Conservation (phyloP, 169 alveolate species). For the Plasmodium vivax region DNA sequence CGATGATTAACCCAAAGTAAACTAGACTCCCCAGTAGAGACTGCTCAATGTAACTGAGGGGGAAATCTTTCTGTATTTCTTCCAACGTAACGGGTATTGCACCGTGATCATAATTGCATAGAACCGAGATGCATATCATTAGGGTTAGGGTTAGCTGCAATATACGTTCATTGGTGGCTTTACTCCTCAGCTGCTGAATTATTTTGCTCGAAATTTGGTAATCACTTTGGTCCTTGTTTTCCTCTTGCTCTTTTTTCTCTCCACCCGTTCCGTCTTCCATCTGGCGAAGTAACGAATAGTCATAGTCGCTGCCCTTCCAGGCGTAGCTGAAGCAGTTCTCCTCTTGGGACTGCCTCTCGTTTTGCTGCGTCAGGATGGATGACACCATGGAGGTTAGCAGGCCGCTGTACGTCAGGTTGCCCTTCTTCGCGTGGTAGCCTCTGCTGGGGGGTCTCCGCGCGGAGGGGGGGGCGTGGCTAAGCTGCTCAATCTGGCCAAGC, state of each 20-base stretch:
- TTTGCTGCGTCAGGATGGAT: constrained; percentile 61
- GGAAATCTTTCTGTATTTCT: constrained; percentile 77
- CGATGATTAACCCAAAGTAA: constrained; percentile 82
- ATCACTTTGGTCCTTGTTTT: background rate
- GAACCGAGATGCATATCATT: constrained; percentile 50
- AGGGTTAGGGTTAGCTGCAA: constrained; percentile 30
- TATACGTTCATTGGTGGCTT: background rate
- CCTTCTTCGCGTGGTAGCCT: constrained; percentile 23
- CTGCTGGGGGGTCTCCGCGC: background rate
- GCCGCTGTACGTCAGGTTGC: constrained; percentile 51
- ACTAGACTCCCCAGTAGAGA: constrained; percentile 85
- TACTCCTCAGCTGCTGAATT: background rate
- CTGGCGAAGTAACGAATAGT: constrained; percentile 8
- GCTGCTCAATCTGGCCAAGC: background rate
- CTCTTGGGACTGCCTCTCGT: constrained; percentile 46
- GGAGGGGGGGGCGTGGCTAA: background rate
- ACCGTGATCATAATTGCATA: constrained; percentile 83
- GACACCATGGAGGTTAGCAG: constrained; percentile 70
- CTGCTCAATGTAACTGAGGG: constrained; percentile 78
- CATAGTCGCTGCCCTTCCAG: background rate
- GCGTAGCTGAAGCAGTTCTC: constrained; percentile 13
- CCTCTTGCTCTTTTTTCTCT: background rate
- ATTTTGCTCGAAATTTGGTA: background rate
- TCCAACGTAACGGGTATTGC: constrained; percentile 82
- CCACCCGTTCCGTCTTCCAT: background rate